phyloP scores from a whole-genome alignment of 768 basidiomycete species.

The Phlebiopsis flavidoalba region DNA sequence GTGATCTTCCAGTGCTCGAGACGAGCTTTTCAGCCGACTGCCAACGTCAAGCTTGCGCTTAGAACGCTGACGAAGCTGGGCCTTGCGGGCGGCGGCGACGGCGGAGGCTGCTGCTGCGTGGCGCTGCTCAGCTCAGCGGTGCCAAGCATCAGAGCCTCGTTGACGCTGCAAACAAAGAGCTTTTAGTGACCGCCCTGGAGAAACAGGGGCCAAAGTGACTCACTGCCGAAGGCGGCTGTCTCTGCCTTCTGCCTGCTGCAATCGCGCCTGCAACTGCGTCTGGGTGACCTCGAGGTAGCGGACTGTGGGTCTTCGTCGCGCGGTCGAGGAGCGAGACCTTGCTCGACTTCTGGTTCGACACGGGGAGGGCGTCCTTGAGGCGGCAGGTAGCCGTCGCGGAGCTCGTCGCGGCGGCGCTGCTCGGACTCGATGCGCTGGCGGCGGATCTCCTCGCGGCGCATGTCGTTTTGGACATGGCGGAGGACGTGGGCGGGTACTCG shows the following conservation, averaged over 20 bases:
- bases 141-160: conserved; percentile 86
- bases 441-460: conserved; percentile 85
- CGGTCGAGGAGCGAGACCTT: conserved; percentile 89
- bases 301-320: conserved; percentile 83
- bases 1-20: conserved; percentile 20
- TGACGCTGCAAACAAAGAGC: conserved; percentile 44
- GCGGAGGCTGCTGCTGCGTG: conserved; percentile 56
- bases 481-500: conserved; percentile 65
- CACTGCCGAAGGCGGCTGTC: conserved; percentile 71
- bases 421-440: conserved; percentile 92
- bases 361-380: conserved; percentile 86
- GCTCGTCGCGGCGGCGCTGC: conserved; percentile 88
- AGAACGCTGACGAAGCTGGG: conserved; percentile 25
- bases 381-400: conserved; percentile 87
- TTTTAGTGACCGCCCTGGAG: not conserved
- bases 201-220: conserved; percentile 14
- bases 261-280: conserved; percentile 66
- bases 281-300: conserved; percentile 81
- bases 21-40: conserved; percentile 20
- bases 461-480: conserved; percentile 46
- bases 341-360: conserved; percentile 89
- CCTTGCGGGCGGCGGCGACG: conserved; percentile 39
- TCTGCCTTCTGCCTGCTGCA: conserved; percentile 78
- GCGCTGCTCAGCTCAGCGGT: conserved; percentile 72
- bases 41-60: conserved; percentile 8